Conservation (phyloP, 257 asterid genomes). For the Forsythia viridissima region DNA sequence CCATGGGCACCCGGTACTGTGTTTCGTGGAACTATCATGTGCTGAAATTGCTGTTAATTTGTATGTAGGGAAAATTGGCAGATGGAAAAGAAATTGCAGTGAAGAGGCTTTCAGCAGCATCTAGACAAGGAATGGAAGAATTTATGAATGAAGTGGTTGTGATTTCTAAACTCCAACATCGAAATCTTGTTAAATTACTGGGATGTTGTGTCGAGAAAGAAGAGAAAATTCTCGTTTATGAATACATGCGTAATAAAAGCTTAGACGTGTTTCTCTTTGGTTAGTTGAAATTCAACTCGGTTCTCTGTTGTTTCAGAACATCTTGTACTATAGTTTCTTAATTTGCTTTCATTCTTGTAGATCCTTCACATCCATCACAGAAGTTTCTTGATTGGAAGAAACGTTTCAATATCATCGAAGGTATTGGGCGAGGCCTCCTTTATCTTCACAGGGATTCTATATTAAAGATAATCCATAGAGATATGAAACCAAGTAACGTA, state of each 20-base stretch:
- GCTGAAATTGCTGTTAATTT: neutral
- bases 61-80: conserved; percentile 34
- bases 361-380: conserved; percentile 32
- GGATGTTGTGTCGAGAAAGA: conserved; percentile 56
- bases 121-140: conserved; percentile 56
- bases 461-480: too few species aligned
- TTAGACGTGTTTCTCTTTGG: conserved; percentile 53
- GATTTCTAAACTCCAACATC: conserved; percentile 59
- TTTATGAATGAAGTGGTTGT: conserved; percentile 61
- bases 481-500: too few species aligned
- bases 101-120: conserved; percentile 55
- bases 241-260: conserved; percentile 62
- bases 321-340: neutral
- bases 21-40: neutral
- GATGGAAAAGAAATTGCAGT: conserved; percentile 58
- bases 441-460: too few species aligned
- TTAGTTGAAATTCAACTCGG: conserved; percentile 15
- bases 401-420: too few species aligned
- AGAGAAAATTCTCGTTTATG: conserved; percentile 55
- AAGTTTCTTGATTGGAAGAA: too few species aligned
- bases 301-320: neutral
- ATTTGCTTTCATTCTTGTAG: conserved; percentile 7
- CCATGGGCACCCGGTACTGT: neutral
- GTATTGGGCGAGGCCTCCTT: too few species aligned
- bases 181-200: conserved; percentile 51